Evolutionary conservation across 768 basidiomycete species (phyloP).

Genomic region (Podaxis sp.): DNA sequence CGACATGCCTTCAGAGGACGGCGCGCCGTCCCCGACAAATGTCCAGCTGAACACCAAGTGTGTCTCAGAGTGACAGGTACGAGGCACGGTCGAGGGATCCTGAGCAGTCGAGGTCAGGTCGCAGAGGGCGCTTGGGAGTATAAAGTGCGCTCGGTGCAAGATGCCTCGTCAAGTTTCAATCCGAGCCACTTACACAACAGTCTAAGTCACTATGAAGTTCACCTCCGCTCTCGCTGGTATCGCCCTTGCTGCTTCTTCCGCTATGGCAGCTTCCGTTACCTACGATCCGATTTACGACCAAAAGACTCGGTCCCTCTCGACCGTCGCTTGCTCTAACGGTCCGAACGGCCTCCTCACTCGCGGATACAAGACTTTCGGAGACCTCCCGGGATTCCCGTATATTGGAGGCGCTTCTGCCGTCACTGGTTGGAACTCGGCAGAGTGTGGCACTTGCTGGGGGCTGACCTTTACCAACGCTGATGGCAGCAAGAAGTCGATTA

Average conservation of each 20-base stretch:
- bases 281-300: slow-evolving; percentile 53
- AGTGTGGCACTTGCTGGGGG: slow-evolving; percentile 60
- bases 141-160: background rate
- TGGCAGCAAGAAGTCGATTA: slow-evolving; percentile 32
- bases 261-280: slow-evolving; percentile 22
- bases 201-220: slow-evolving; percentile 28
- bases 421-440: slow-evolving; percentile 43
- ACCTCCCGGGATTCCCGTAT: slow-evolving; percentile 53
- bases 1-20: background rate
- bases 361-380: slow-evolving; percentile 43
- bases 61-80: background rate
- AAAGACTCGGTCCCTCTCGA: slow-evolving; percentile 29
- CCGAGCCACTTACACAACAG: background rate
- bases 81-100: background rate
- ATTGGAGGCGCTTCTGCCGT: slow-evolving; percentile 55
- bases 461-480: slow-evolving; percentile 38
- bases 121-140: background rate
- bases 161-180: background rate
- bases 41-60: background rate
- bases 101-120: background rate
- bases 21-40: background rate
- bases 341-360: slow-evolving; percentile 42
- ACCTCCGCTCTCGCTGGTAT: slow-evolving; percentile 19
- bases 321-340: slow-evolving; percentile 46
- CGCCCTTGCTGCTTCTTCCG: slow-evolving; percentile 19